Conservation (phyloP, 176 grass and related monocot species). For the Carex myosuroides region DNA sequence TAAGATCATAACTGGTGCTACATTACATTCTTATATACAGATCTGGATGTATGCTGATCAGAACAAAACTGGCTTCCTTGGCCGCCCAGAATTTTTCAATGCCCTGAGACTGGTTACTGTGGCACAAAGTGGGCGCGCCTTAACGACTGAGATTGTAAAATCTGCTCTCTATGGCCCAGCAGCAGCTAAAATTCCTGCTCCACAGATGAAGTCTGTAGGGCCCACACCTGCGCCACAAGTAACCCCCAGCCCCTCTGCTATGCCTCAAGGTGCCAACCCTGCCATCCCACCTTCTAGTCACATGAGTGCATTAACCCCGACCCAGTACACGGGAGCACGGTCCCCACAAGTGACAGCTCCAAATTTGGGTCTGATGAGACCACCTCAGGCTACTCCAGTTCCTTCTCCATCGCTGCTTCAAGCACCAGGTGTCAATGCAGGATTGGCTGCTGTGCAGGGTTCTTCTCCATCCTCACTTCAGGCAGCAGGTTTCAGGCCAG, state of each 20-base stretch:
- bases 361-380: slow-evolving; percentile 51
- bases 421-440: slow-evolving; percentile 9
- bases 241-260: slow-evolving; percentile 28
- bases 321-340: slow-evolving; percentile 51
- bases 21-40: slow-evolving; percentile 35
- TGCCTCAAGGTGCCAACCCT: slow-evolving; percentile 40
- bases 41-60: slow-evolving; percentile 96
- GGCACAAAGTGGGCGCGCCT: slow-evolving; percentile 84
- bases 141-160: slow-evolving; percentile 86
- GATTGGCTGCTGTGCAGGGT: slow-evolving; percentile 6
- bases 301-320: slow-evolving; percentile 34
- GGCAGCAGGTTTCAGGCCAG: slow-evolving; percentile 1
- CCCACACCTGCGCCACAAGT: slow-evolving; percentile 29
- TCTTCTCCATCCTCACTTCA: slow-evolving; percentile 37
- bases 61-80: slow-evolving; percentile 89
- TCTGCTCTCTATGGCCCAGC: slow-evolving; percentile 88
- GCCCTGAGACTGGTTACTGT: slow-evolving; percentile 85
- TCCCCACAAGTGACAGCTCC: slow-evolving; percentile 34
- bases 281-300: slow-evolving; percentile 42
- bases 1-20: neutral
- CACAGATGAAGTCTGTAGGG: slow-evolving; percentile 50
- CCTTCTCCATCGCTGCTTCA: slow-evolving; percentile 35
- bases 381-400: slow-evolving; percentile 37
- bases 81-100: slow-evolving; percentile 94
- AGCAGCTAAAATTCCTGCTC: slow-evolving; percentile 76